A percentile compares a stretch with the other conserved stretches of the same genome.
Evolutionary conservation across 2,329 filamentous ascomycete species (phyloP).

Genomic region (Hortaea sp.): DNA sequence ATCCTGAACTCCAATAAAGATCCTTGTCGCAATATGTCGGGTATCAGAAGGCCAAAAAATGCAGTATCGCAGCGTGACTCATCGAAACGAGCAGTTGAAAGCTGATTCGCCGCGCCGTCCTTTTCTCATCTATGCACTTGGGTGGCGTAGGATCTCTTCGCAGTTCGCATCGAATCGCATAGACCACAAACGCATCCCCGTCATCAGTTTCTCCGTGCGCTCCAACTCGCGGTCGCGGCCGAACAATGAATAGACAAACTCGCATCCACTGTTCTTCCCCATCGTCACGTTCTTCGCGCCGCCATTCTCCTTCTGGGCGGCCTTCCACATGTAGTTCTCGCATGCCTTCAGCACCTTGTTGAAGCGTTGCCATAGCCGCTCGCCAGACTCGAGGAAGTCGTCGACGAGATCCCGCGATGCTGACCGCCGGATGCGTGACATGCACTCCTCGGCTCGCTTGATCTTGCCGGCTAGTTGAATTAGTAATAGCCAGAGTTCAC

Average conservation of each 20-base stretch:
- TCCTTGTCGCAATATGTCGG: not conserved
- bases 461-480: slow-evolving; percentile 92
- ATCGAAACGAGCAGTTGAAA: no score
- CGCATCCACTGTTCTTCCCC: slow-evolving; percentile 82
- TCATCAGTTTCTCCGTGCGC: slow-evolving; percentile 88
- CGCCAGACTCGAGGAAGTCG: slow-evolving; percentile 82
- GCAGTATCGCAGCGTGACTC: no score
- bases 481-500: slow-evolving; percentile 87
- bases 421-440: slow-evolving; percentile 58
- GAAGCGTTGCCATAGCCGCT: slow-evolving; percentile 76
- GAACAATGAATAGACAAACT: slow-evolving; percentile 95
- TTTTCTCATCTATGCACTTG: slow-evolving; percentile 22
- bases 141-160: slow-evolving; percentile 66
- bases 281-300: slow-evolving; percentile 58
- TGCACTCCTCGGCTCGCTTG: slow-evolving; percentile 74
- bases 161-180: slow-evolving; percentile 94
- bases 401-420: slow-evolving; percentile 74
- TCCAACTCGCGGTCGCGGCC: slow-evolving; percentile 82
- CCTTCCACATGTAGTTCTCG: slow-evolving; percentile 91
- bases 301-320: slow-evolving; percentile 59
- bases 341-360: slow-evolving; percentile 80
- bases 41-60: not conserved
- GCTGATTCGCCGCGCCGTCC: not conserved
- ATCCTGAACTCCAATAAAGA: not conserved
- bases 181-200: slow-evolving; percentile 76